A percentile compares a stretch with the other conserved stretches of the same genome.
These are phyloP conservation scores for Grigorovia transvaalensis DNA, from an alignment of 805 yeast species.

Conservation along the genomic window DNA sequence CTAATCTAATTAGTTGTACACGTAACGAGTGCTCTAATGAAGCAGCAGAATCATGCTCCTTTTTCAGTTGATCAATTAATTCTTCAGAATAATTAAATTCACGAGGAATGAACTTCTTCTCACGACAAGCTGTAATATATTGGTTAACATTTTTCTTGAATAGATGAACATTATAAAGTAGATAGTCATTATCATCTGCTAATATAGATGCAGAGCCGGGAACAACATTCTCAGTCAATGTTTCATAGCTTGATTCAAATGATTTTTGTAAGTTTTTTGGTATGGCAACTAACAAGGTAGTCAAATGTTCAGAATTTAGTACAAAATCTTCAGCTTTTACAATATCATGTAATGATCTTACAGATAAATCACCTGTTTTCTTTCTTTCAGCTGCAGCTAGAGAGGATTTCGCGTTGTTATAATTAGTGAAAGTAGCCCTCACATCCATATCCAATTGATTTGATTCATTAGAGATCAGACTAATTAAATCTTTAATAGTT, in stretches of 20 bases:
- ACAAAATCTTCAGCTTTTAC: constrained; percentile 80
- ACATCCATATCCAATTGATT: constrained; percentile 78
- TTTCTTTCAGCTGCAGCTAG: constrained; percentile 84
- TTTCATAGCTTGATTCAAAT: constrained; percentile 65
- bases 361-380: constrained; percentile 86
- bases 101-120: constrained; percentile 82
- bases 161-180: constrained; percentile 66
- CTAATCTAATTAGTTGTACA: constrained; percentile 70
- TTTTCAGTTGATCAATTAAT: constrained; percentile 54
- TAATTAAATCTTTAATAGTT: constrained; percentile 66
- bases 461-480: constrained; percentile 64
- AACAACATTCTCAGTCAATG: constrained; percentile 68
- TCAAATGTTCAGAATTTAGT: constrained; percentile 73
- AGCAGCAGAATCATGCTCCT: constrained; percentile 68
- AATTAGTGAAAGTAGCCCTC: constrained; percentile 59
- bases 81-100: constrained; percentile 84
- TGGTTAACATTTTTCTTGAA: constrained; percentile 73
- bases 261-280: constrained; percentile 55
- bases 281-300: constrained; percentile 79
- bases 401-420: constrained; percentile 74
- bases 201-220: constrained; percentile 78
- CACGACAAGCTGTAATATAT: constrained; percentile 64
- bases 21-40: constrained; percentile 63
- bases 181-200: constrained; percentile 62
- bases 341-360: constrained; percentile 80